A percentile compares a stretch with the other conserved stretches of the same genome.
Conservation (phyloP, 768 basidiomycete genomes). For the Kondoa malvinella region DNA sequence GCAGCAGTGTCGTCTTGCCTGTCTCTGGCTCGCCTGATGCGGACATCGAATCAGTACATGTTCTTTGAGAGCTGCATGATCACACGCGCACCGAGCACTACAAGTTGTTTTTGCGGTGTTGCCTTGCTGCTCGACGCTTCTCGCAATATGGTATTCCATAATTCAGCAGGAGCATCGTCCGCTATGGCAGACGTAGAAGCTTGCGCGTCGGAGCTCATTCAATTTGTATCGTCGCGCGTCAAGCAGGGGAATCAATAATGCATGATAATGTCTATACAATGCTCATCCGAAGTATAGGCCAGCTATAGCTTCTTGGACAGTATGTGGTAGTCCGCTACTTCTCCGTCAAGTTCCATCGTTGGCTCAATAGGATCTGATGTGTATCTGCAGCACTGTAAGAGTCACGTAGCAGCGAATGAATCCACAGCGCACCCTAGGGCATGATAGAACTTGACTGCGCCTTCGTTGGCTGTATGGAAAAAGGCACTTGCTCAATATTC, state of each 20-base stretch:
- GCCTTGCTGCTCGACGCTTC: background rate
- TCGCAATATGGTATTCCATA: background rate
- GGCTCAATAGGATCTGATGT: background rate
- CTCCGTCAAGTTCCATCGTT: background rate
- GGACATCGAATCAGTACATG: too few species aligned
- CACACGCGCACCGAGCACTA: background rate
- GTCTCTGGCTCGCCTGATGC: background rate
- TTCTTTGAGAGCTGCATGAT: too few species aligned
- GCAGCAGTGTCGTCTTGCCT: slow-evolving; percentile 12
- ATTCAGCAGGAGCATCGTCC: background rate
- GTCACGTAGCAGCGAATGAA: background rate
- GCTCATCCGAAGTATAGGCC: background rate
- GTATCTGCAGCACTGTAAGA: background rate
- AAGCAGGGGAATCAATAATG: background rate
- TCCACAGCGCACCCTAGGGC: background rate
- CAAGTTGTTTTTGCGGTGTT: background rate
- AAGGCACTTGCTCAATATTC: background rate
- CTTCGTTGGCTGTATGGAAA: background rate
- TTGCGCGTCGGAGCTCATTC: background rate
- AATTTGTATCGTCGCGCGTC: background rate
- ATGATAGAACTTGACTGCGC: background rate
- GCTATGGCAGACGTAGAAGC: background rate
- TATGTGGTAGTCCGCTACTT: background rate
- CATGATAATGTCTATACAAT: too few species aligned
- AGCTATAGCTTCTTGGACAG: background rate